Base-by-base conservation (phyloP, 176 grass and related monocot species). In the Phragmites australis region DNA sequence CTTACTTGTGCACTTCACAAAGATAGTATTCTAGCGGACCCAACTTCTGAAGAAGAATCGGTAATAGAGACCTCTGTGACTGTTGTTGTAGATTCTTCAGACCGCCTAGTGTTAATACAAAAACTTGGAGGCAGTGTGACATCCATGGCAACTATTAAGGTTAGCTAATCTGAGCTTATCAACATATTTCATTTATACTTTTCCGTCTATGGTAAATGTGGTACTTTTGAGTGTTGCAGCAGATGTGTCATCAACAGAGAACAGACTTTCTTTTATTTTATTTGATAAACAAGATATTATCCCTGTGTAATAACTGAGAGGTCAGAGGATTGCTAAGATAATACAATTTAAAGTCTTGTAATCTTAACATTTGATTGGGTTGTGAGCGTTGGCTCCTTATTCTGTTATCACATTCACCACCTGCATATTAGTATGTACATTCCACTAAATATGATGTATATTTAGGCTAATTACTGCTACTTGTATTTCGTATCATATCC, bases 11-110 rank as follows among this genome's bases (percentile, higher is more conserved):
- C 85, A 50, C 80, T 98, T 68, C 91, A 97, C 53, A 84, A 90
- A 60, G 79, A 92, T 42, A 78, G 74, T 80, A 77, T 97, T 31
- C 62, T 97, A n/a, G 91, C 52, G 22, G 91, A 97, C 32, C 94
- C 94, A 65, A 92, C 82, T 58, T 88, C 91, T 37, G 94, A 97
- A 75, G 94, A 97, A 82, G 91, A 98, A 88, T 88, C 92, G 5
- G 78, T 91, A 82, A 89, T 93, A 83, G 92, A 91, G 23, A 98
- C 92, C 44, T 91, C 70, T 15, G 49, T 98, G 68, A 94, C 92
- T 83, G 52, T 94, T 50, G 90, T 89, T 54, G 68, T 98, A 18
- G 96, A 94, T 94, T 82, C 85, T 61, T 85, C 81, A 74, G 90
- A 81, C 8, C 82, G 64, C 52, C 45, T 98, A 61, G 85, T 94